Evolutionary conservation across 306 rosid genomes (phyloP), one percentile per base, ranked within the genome.

Genomic region (Potentilla sterilis): DNA sequence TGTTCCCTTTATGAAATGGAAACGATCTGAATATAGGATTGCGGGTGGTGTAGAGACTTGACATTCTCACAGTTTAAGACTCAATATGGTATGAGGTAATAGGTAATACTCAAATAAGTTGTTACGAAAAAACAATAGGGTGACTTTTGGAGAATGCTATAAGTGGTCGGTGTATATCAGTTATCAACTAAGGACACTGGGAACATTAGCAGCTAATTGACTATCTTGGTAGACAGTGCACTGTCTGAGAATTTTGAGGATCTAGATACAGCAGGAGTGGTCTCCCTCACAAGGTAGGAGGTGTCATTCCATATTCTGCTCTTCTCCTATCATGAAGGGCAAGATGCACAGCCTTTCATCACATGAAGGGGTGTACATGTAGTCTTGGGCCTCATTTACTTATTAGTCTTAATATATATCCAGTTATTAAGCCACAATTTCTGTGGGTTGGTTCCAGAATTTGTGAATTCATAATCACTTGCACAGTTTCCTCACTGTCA

Each of bases 31-130:
- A 61, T 61, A 32, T 61, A 13, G 9, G 38, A 28, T 59, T 59
- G 38, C 67, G 34, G 68, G 35, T 34, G 67, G 46, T 9, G 47
- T 64, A 64, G 32, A 3, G 14, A 63, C 58, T 19, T 52, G 9
- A 55, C 62, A 55, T 21, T n/a, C 34, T 55, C 34, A 21, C 15
- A 55, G 24, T 51, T 71, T 41, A 72, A 12, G 52, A 72, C 76
- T 57, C 11, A 4, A 22, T 52, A 63, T 54, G 18, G 28, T 58
- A 32, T 40, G 5, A 12, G 59, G 38, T 12, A n/a, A 4, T 3
- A 3, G 19, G 35, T n/a, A 7, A 12, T 5, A n/a, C 75, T 72
- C 18, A 72, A 35, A 37, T 21, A 34, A 49, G 46, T 32, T 43
- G 58, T 58, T 47, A 16, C 32, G 35, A 10, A 48, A n/a, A 32